A percentile compares a stretch with the other conserved stretches of the same genome.
phyloP scores from a whole-genome alignment of 768 basidiomycete genomes.

The Cystofilobasidium ferigula region DNA sequence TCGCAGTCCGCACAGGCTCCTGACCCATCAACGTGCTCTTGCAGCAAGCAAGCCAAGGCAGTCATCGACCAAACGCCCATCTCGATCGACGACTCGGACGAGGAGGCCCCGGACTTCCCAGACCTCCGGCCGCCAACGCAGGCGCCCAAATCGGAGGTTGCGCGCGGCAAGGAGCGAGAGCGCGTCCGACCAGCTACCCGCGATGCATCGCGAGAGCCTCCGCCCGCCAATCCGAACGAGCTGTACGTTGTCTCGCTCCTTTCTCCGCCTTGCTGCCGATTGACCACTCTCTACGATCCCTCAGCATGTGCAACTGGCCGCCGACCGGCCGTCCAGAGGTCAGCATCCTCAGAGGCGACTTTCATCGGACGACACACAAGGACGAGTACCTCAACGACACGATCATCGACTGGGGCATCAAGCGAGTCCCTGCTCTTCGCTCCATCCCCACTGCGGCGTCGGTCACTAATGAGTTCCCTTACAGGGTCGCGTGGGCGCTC shows the following conservation, averaged over 20 bases:
- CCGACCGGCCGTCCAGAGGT: conserved; percentile 39
- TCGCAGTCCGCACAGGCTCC: no score
- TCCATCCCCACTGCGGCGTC: conserved; percentile 23
- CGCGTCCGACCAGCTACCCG: not conserved
- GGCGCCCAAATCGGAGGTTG: not conserved
- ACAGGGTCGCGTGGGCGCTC: conserved; percentile 6
- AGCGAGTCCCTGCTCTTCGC: conserved; percentile 46
- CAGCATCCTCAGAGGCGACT: conserved; percentile 68
- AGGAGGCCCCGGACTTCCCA: not conserved
- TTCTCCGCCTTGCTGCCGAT: not conserved
- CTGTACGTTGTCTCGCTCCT: not conserved
- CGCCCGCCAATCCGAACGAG: not conserved
- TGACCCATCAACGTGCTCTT: no score
- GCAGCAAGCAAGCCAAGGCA: no score
- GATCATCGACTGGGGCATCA: conserved; percentile 87
- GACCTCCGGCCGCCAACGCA: not conserved
- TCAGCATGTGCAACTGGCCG: conserved; percentile 28
- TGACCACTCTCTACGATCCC: not conserved
- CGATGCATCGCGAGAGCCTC: not conserved
- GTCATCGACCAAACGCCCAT: not conserved
- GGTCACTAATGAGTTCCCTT: not conserved
- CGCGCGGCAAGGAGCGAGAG: conserved; percentile 1
- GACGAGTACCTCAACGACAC: conserved; percentile 87
- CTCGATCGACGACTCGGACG: not conserved
- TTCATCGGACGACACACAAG: conserved; percentile 58